Evolutionary conservation across 2,329 filamentous ascomycete species (phyloP), one percentile per base, ranked within the genome.

Genomic region (Sporothrix curviconia): DNA sequence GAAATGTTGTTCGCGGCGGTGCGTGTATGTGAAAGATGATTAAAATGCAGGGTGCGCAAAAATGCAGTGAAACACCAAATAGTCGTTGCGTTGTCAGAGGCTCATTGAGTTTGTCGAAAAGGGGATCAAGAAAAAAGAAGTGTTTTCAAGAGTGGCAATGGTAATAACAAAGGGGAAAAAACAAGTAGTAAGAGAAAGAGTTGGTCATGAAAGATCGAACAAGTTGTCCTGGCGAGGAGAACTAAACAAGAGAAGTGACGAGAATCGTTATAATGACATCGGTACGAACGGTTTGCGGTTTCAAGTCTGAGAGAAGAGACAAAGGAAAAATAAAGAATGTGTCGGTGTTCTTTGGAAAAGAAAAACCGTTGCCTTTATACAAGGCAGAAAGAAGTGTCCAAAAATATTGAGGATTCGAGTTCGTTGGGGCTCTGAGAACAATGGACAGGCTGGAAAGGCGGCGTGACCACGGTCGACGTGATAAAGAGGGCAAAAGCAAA

Each of bases 241-340:
- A 62, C 55, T 56, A 60, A 56, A 63, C 61, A 64, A 64, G 61
- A 61, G 65, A 64, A 69, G 64, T 65, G 34, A 32, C 24, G 25
- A 68, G 64, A 64, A 62, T 72, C 67, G 71, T 75, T 72, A 74
- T 72, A 71, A 72, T 69, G 70, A 72, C 73, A 76, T 75, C 67
- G 69, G 68, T 69, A 68, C 68, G 67, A 66, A 57, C 44, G 51
- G 25, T 8, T 30, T n/a, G 37, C 47, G 36, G 34, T 50, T 24
- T 25, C 25, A 30, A 49, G 32, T 30, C 8, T 22, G 43, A 6
- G 3, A 46, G 36, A 37, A 51, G 36, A 42, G 14, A 56, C 36
- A 56, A 56, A 53, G 52, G 36, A 34, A 51, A 32, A 34, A 42
- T 44, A 55, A 54, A 54, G 58, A 59, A n/a, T 54, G 58, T 39